phyloP scores from a whole-genome alignment of 2,329 filamentous ascomycete species.

The Fusarium pseudocircinatum region DNA sequence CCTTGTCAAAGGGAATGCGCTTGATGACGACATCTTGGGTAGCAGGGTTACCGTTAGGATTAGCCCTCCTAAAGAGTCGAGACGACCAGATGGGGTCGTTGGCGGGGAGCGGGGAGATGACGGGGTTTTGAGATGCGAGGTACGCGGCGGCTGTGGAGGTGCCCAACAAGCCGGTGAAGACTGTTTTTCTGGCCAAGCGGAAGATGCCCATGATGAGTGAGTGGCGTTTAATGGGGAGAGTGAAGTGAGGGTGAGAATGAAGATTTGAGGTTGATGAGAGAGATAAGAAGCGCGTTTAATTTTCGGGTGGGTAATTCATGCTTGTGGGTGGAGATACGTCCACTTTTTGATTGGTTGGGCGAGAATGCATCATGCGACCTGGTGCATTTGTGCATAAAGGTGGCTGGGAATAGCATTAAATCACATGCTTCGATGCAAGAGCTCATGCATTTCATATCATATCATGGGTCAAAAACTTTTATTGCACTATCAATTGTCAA shows the following conservation, averaged over 20 bases:
- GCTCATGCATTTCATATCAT: not conserved
- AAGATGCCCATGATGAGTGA: constrained; percentile 62
- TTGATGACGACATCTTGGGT: constrained; percentile 73
- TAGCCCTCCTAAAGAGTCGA: constrained; percentile 65
- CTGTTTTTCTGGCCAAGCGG: constrained; percentile 57
- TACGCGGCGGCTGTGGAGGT: constrained; percentile 61
- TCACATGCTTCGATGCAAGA: not conserved
- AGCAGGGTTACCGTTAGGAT: constrained; percentile 69
- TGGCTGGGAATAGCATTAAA: not conserved
- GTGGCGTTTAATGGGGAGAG: not conserved
- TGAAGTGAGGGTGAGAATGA: not conserved
- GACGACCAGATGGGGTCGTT: constrained; percentile 71
- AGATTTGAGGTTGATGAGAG: constrained; percentile 4
- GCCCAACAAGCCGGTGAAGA: constrained; percentile 58
- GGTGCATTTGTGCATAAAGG: constrained; percentile 1
- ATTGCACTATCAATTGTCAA: accelerated
- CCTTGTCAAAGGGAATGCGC: constrained; percentile 68
- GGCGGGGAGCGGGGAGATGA: constrained; percentile 65
- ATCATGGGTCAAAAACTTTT: not conserved
- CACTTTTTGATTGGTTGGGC: not conserved
- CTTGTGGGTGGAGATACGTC: constrained; percentile 15
- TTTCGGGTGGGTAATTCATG: constrained; percentile 6
- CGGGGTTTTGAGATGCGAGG: constrained; percentile 61
- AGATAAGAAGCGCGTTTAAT: constrained; percentile 28
- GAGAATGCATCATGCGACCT: not conserved